Evolutionary conservation across 2,329 filamentous ascomycete genomes (phyloP).

Genomic region (Hymenoscyphus linearis): DNA sequence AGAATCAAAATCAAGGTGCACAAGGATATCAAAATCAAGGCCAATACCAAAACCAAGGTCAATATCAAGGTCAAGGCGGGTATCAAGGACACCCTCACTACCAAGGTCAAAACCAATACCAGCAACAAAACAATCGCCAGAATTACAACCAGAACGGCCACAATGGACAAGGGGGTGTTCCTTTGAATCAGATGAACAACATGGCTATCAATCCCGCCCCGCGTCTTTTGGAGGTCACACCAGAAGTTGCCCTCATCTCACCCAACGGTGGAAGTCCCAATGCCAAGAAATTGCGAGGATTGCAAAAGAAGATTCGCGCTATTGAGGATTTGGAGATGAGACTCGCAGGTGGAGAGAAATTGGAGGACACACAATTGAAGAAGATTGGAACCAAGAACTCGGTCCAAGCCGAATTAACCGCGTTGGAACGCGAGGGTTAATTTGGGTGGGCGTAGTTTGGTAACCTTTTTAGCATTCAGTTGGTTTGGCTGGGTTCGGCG

Average conservation of each 20-base stretch:
- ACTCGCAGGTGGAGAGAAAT: conserved; percentile 86
- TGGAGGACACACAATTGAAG: conserved; percentile 97
- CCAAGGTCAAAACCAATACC: conserved; percentile 18
- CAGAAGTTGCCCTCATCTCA: conserved; percentile 48
- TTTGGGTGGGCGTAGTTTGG: background rate
- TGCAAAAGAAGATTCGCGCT: conserved; percentile 95
- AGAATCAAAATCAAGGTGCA: conserved; percentile 22
- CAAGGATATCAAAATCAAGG: conserved; percentile 8
- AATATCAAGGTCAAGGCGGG: conserved; percentile 3
- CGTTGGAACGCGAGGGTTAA: conserved; percentile 25
- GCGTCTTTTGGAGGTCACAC: conserved; percentile 22
- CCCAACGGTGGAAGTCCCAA: conserved; percentile 59
- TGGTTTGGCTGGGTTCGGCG: background rate
- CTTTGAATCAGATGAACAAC: conserved; percentile 30
- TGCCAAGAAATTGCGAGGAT: conserved; percentile 88
- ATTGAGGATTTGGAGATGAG: conserved; percentile 99
- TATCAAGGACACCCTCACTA: conserved; percentile 14
- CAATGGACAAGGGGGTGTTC: conserved; percentile 8
- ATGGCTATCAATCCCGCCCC: conserved; percentile 27
- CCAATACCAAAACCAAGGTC: conserved; percentile 16
- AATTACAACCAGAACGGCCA: conserved; percentile 12
- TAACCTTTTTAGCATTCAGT: background rate
- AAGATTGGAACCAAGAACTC: conserved; percentile 88
- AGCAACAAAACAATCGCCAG: conserved; percentile 23
- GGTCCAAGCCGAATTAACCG: conserved; percentile 77